These are phyloP conservation scores for Suillus cothurnatus DNA, from an alignment of 768 basidiomycete genomes.

Conservation along the genomic window DNA sequence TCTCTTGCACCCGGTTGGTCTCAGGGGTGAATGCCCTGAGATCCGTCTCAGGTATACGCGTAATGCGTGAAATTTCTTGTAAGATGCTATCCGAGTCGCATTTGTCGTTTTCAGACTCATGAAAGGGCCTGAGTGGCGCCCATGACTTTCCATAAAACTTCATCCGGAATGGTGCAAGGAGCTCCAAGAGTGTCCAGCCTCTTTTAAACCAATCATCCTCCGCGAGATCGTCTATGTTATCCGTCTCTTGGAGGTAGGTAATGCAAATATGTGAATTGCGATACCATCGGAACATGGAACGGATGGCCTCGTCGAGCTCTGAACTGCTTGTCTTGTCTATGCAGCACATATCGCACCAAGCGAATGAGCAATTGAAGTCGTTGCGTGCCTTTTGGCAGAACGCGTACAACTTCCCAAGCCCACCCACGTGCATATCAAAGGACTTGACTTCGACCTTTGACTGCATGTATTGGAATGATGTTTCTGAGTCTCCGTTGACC, in stretches of 20 bases:
- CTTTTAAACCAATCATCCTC: constrained; percentile 13
- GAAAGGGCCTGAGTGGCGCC: constrained; percentile 6
- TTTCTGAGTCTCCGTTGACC: constrained; percentile 5
- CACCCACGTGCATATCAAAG: background rate
- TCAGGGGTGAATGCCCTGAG: background rate
- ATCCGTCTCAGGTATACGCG: constrained; percentile 4
- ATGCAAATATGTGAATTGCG: constrained; percentile 15
- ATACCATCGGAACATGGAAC: constrained; percentile 17
- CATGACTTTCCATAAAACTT: constrained; percentile 11
- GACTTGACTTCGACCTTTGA: background rate
- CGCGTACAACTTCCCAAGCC: constrained; percentile 2
- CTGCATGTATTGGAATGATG: constrained; percentile 11
- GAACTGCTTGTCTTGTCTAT: constrained; percentile 22
- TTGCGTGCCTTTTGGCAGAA: constrained; percentile 14
- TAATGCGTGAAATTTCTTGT: constrained; percentile 4
- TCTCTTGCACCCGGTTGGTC: constrained; percentile 18
- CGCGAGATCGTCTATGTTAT: constrained; percentile 4
- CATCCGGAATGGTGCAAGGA: constrained; percentile 7
- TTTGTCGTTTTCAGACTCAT: constrained; percentile 6
- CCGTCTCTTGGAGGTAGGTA: constrained; percentile 11
- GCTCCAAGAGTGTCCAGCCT: constrained; percentile 12
- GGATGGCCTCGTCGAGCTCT: constrained; percentile 18
- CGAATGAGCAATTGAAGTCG: constrained; percentile 12
- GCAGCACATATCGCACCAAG: constrained; percentile 20
- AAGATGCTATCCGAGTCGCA: background rate